Conservation (phyloP, 2,329 filamentous ascomycete species). For the Torrubiella hemipterigena region DNA sequence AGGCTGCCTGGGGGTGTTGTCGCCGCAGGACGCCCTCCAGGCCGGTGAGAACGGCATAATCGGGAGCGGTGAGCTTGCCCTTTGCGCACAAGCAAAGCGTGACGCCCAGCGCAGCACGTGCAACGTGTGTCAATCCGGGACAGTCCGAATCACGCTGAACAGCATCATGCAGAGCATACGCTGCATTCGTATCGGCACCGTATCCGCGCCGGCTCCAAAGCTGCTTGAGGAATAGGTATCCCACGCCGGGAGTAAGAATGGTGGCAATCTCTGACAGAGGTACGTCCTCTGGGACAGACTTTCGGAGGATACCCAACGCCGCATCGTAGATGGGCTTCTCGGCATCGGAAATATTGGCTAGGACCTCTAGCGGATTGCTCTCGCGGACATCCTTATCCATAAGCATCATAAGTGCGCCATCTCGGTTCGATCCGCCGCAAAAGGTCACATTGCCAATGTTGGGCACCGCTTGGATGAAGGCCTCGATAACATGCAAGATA, state of each 20-base stretch:
- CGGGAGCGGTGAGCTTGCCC: conserved; percentile 39
- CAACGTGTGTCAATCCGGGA: conserved; percentile 63
- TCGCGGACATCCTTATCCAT: conserved; percentile 48
- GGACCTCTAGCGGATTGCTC: conserved; percentile 47
- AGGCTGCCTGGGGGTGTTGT: conserved; percentile 25
- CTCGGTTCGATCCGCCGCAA: conserved; percentile 77
- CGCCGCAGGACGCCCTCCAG: conserved; percentile 28
- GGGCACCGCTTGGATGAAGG: conserved; percentile 58
- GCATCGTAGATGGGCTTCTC: conserved; percentile 21
- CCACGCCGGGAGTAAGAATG: conserved; percentile 29
- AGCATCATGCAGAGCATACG: conserved; percentile 60
- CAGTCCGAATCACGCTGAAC: conserved; percentile 54
- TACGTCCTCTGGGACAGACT: conserved; percentile 28
- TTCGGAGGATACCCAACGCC: conserved; percentile 23
- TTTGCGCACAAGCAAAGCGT: conserved; percentile 66
- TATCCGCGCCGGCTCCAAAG: conserved; percentile 41
- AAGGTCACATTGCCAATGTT: conserved; percentile 65
- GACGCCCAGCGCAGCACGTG: conserved; percentile 59
- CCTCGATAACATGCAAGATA: conserved; percentile 68
- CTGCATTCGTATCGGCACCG: conserved; percentile 42
- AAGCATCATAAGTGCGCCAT: conserved; percentile 67
- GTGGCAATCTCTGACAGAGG: conserved; percentile 24
- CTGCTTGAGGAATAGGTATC: conserved; percentile 31
- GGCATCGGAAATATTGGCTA: conserved; percentile 12
- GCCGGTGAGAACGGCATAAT: conserved; percentile 28